Evolutionary conservation across 2,329 filamentous ascomycete genomes (phyloP).

Genomic region (Blastomyces parvus): DNA sequence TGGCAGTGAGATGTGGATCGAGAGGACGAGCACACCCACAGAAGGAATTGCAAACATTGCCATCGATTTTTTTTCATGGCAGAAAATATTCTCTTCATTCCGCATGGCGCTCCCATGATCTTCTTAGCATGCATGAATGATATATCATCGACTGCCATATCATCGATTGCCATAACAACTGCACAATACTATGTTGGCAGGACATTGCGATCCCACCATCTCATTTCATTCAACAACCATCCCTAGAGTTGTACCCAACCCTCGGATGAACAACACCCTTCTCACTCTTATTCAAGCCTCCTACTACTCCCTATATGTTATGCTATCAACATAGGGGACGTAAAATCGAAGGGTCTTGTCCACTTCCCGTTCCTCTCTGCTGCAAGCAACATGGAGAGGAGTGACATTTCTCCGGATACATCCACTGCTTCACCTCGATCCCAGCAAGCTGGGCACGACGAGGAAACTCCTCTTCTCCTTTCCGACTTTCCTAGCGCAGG

Average conservation of each 20-base stretch:
- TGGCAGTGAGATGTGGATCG: neutral
- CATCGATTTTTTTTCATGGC: neutral
- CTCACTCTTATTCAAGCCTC: neutral
- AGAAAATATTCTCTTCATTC: neutral
- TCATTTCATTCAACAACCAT: neutral
- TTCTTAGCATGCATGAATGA: neutral
- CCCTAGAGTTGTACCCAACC: neutral
- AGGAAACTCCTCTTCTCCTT: neutral
- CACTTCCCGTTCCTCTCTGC: neutral
- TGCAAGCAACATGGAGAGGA: neutral
- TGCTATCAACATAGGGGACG: neutral
- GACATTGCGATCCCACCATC: neutral
- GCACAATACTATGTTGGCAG: neutral
- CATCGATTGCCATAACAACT: conserved; percentile 2
- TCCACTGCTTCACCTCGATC: neutral
- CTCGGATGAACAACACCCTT: neutral
- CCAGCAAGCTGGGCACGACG: neutral
- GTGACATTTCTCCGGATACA: neutral
- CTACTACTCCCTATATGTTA: neutral
- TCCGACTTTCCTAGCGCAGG: neutral
- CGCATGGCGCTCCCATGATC: neutral
- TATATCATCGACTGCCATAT: neutral
- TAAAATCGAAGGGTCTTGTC: neutral
- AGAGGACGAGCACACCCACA: too few species aligned
- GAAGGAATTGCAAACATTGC: too few species aligned